phyloP scores from a whole-genome alignment of 2,329 filamentous ascomycete genomes.

The Botrytis fabae region DNA sequence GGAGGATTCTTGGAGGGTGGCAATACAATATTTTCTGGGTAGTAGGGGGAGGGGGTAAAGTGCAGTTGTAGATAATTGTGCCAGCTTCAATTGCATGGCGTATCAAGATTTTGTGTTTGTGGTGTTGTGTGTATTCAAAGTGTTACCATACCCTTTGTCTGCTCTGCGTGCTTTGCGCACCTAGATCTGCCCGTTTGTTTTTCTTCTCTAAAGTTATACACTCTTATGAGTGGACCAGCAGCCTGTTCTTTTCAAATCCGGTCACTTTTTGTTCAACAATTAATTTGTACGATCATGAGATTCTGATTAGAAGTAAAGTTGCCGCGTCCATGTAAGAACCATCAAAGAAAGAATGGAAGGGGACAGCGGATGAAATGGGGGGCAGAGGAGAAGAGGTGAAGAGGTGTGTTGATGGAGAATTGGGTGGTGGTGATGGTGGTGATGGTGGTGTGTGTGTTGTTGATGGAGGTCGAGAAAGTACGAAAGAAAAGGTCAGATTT shows the following conservation, averaged over 20 bases:
- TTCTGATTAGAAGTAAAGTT: conserved; percentile 35
- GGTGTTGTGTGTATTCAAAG: conserved; percentile 35
- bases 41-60: not conserved
- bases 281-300: conserved; percentile 41
- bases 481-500: not conserved
- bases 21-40: conserved; percentile 14
- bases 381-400: conserved; percentile 6
- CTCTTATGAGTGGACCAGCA: conserved; percentile 29
- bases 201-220: conserved; percentile 24
- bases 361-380: conserved; percentile 25
- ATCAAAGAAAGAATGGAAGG: conserved; percentile 26
- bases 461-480: not conserved
- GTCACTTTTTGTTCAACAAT: conserved; percentile 35
- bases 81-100: conserved; percentile 27
- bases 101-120: conserved; percentile 21
- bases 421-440: not conserved
- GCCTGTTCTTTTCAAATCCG: conserved; percentile 21
- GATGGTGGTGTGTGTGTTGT: not conserved
- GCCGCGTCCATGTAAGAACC: conserved; percentile 34
- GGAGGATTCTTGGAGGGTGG: conserved; percentile 14
- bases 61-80: conserved; percentile 21
- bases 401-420: not conserved
- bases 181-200: not conserved
- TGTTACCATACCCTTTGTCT: conserved; percentile 41
- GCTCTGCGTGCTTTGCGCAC: conserved; percentile 11